A percentile compares a stretch with the other conserved stretches of the same genome.
These are phyloP conservation scores for Suaeda aralocaspica DNA, from an alignment of 148 eudicot genomes.

Conservation along the genomic window DNA sequence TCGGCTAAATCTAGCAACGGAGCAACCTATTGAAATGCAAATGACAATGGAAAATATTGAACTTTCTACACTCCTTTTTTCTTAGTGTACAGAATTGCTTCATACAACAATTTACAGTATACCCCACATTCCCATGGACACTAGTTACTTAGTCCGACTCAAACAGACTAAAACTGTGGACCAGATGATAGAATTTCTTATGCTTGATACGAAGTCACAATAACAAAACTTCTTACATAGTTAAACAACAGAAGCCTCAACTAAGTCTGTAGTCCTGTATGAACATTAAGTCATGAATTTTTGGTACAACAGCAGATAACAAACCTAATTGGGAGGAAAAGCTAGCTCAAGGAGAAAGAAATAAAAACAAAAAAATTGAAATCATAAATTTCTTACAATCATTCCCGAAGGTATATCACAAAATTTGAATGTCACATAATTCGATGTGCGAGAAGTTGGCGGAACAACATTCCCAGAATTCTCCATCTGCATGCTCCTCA, in stretches of 20 bases:
- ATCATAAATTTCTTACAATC: slow-evolving; percentile 41
- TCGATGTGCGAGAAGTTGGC: slow-evolving; percentile 74
- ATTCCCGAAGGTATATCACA: slow-evolving; percentile 35
- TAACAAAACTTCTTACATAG: background rate
- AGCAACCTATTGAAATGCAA: background rate
- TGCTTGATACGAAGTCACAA: background rate
- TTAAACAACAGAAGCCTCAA: background rate
- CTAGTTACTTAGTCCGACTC: background rate
- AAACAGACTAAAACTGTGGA: background rate
- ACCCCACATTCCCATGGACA: too few relatives aligned
- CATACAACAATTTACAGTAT: background rate
- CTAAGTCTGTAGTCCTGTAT: background rate
- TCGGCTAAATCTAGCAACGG: background rate
- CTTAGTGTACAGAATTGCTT: background rate
- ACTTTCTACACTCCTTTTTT: background rate
- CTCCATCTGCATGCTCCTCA: slow-evolving; percentile 90
- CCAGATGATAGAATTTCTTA: background rate
- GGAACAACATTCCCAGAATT: slow-evolving; percentile 58
- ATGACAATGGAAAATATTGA: background rate
- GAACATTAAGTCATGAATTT: background rate
- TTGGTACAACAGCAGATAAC: background rate
- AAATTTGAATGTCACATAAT: slow-evolving; percentile 75
- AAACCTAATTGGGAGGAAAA: background rate
- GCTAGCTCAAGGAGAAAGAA: slow-evolving; percentile 2
- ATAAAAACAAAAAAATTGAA: background rate